Conservation (phyloP, 1,139 yeast genomes). For the Dujonia santamariae region DNA sequence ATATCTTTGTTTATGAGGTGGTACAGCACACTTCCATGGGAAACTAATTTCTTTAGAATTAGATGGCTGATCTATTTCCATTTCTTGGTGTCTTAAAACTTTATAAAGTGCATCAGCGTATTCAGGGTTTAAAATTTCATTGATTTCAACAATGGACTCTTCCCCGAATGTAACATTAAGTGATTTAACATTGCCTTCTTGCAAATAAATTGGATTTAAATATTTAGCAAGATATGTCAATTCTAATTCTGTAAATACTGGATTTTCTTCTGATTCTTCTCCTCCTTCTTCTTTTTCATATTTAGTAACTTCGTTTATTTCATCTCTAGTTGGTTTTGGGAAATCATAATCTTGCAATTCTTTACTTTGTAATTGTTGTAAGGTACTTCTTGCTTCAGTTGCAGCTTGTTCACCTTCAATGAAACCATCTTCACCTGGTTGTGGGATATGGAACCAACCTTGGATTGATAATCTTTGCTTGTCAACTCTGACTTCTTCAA, state of each 20-base stretch:
- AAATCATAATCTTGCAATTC: slow-evolving; percentile 79
- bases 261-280: background rate
- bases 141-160: slow-evolving; percentile 69
- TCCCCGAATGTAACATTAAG: slow-evolving; percentile 55
- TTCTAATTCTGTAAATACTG: slow-evolving; percentile 26
- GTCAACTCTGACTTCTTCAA: slow-evolving; percentile 91
- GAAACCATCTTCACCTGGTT: slow-evolving; percentile 83
- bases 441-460: slow-evolving; percentile 99
- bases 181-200: slow-evolving; percentile 32
- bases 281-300: slow-evolving; percentile 9
- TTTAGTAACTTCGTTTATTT: slow-evolving; percentile 20
- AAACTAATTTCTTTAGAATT: slow-evolving; percentile 50
- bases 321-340: slow-evolving; percentile 54
- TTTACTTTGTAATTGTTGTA: slow-evolving; percentile 76
- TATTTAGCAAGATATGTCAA: slow-evolving; percentile 44
- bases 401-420: slow-evolving; percentile 76
- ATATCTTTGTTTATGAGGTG: slow-evolving; percentile 90
- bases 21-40: slow-evolving; percentile 92
- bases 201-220: slow-evolving; percentile 56
- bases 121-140: slow-evolving; percentile 58
- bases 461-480: slow-evolving; percentile 88
- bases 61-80: slow-evolving; percentile 58
- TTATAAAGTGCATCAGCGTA: slow-evolving; percentile 47
- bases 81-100: slow-evolving; percentile 50
- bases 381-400: slow-evolving; percentile 72